Base-by-base conservation (phyloP, 352 stramenopile genomes). In the Globisporangium acanthophoron region DNA sequence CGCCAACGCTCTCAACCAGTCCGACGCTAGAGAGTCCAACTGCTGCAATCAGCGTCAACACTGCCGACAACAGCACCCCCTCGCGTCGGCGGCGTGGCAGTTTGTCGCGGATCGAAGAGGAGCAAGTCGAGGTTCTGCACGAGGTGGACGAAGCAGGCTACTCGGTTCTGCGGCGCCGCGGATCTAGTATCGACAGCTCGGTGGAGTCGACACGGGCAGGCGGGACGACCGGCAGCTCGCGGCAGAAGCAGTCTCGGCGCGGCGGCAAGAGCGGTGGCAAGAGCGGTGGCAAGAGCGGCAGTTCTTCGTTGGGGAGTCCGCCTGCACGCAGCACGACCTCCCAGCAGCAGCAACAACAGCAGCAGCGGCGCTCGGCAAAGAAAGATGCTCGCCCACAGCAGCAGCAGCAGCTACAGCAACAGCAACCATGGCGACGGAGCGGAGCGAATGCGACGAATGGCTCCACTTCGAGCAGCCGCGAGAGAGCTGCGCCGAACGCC, bases 81-180 rank as follows among this genome's bases (percentile, higher is more conserved):
- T 6, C n/a, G 8, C 51, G 51, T 21, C 51, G 41, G 21, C 61
- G 64, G 6, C 65, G 71, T 47, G 67, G 51, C 37, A 58, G 31
- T 47, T 21, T 69, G 66, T 52, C 24, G 20, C 56, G 58, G 35
- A 67, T 45, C 37, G 53, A 29, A 35, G 31, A 47, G 16, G 33
- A 24, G 49, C 58, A 52, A 33, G 15, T 46, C 18, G 54, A 46
- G 20, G 45, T 56, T 20, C 41, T 41, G 21, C 58, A 52, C 0
- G 47, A 73, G 35, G 47, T 71, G 16, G 76, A 85, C 29, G 71
- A 73, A 15, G 76, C 76, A 1, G 76, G 76, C 21, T 85, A 85
- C 61, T 83, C 76, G 3, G 69, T 85, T 35, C 74, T 83, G n/a
- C 73, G 73, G 3, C 71, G 68, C 15, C 71, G 73, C 21, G 50